A percentile compares a stretch with the other conserved stretches of the same genome.
Evolutionary conservation across 257 asterid genomes (phyloP).

Genomic region (Datura wrightii): DNA sequence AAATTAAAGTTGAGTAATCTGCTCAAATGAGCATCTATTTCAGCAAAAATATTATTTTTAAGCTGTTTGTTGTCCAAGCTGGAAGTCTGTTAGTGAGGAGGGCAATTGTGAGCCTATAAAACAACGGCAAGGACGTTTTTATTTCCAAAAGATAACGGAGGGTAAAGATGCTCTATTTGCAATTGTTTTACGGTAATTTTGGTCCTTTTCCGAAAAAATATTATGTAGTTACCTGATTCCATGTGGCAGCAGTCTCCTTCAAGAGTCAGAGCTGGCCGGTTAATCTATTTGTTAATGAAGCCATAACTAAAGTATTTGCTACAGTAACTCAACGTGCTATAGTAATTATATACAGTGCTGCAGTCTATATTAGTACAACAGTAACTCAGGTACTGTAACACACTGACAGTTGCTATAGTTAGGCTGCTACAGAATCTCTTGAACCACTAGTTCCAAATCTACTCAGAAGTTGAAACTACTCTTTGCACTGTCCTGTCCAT

Average conservation of each 20-base stretch:
- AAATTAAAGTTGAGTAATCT: background rate
- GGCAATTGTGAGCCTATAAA: constrained; percentile 8
- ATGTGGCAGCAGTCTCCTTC: constrained; percentile 10
- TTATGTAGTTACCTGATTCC: constrained; percentile 4
- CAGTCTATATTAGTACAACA: background rate
- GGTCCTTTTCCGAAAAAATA: background rate
- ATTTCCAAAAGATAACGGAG: background rate
- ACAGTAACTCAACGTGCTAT: background rate
- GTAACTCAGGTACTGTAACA: background rate
- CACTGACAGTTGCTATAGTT: background rate
- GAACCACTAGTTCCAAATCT: background rate
- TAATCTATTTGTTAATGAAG: background rate
- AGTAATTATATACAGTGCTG: background rate
- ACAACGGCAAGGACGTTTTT: background rate
- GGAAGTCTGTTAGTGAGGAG: constrained; percentile 11
- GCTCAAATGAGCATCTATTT: background rate
- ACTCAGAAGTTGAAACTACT: too few species aligned
- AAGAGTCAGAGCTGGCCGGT: constrained; percentile 5
- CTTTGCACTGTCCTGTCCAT: background rate
- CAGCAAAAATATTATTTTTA: background rate
- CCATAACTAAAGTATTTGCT: background rate
- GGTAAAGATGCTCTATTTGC: constrained; percentile 7
- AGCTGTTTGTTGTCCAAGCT: background rate
- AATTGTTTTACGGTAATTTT: background rate
- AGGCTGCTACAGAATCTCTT: background rate